Conservation (phyloP, 805 yeast genomes). For the Starmerella floricola region DNA sequence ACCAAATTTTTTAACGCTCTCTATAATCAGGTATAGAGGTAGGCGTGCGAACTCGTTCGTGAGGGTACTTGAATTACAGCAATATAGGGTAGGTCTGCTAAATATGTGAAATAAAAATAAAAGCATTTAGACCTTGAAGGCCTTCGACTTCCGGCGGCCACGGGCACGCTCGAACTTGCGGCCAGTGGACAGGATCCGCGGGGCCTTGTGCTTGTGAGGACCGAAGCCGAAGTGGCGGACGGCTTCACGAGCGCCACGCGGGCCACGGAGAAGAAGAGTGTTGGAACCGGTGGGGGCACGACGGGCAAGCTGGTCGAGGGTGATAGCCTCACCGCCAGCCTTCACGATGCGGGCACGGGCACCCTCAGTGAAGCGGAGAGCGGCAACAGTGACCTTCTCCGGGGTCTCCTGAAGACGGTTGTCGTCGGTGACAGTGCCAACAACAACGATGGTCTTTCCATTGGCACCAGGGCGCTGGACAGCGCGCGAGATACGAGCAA, state of each 20-base stretch:
- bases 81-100: slow-evolving; percentile 8
- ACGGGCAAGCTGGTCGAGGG: slow-evolving; percentile 97
- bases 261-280: slow-evolving; percentile 97
- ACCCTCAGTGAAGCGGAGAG: slow-evolving; percentile 97
- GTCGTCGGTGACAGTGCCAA: slow-evolving; percentile 99
- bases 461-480: slow-evolving; percentile 72
- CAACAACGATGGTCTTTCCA: slow-evolving; percentile 90
- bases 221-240: slow-evolving; percentile 99
- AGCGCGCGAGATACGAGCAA: slow-evolving; percentile 80
- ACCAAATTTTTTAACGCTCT: no score
- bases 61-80: no score
- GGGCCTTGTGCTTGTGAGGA: slow-evolving; percentile 99
- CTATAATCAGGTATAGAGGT: no score
- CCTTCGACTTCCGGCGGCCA: slow-evolving; percentile 99
- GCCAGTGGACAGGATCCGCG: slow-evolving; percentile 93
- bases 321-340: slow-evolving; percentile 99
- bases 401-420: slow-evolving; percentile 87
- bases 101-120: slow-evolving; percentile 10
- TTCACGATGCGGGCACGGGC: slow-evolving; percentile 95
- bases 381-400: slow-evolving; percentile 88
- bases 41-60: no score
- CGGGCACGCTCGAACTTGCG: slow-evolving; percentile 99
- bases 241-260: slow-evolving; percentile 98
- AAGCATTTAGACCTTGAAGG: slow-evolving; percentile 90
- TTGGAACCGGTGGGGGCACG: slow-evolving; percentile 99